Base-by-base conservation (phyloP, 2,329 filamentous ascomycete genomes). In the Stemphylium vesicarium region DNA sequence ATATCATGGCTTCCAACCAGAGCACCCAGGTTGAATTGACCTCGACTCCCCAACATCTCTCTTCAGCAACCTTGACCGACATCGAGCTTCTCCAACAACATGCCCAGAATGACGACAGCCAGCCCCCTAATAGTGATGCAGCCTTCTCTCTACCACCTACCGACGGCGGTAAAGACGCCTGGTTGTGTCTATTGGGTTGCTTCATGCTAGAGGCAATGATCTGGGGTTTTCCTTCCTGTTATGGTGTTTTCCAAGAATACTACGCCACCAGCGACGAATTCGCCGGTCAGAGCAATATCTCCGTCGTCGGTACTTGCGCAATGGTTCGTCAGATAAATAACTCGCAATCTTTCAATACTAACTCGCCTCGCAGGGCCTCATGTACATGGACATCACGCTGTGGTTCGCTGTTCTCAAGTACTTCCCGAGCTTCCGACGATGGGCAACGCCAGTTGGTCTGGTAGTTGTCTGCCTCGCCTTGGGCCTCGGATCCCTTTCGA, bases 171-270 rank as follows among this genome's bases (percentile, higher is more conserved):
- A 72, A 67, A 39, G 62, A 71, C 54, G 69, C 69, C 8, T 72
- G 69, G 69, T 39, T 72, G 6, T 69, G 65, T 16, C 50, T 71
- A 8, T 54, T 70, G 12, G 56, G 65, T 2, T 81, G 80, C 61
- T 84, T 83, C 59, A 68, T 83, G 42, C 75, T 85, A 10, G 83
- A 86, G 54, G 77, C 80, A 20, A 69, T 84, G 26, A 77, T 84
- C 11, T 75, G 71, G 72, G 72, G 69, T 16, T 72, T 72, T 35
- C 65, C 67, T 8, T 56, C 64, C 15, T 69, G 65, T 4, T 73
- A 69, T 45, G 70, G 71, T 26, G 62, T 73, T 18, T 73, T 74
- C 40, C 72, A 74, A 41, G 69, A 73, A 11, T 71, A 70, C 50
- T 76, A 75, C 44, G 63, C 40, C 32, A 62, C 59, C 10, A 66